Evolutionary conservation across 371 early-diverging fungal genomes (phyloP), one percentile per base, ranked within the genome.

Genomic region (Mortierella sp.): DNA sequence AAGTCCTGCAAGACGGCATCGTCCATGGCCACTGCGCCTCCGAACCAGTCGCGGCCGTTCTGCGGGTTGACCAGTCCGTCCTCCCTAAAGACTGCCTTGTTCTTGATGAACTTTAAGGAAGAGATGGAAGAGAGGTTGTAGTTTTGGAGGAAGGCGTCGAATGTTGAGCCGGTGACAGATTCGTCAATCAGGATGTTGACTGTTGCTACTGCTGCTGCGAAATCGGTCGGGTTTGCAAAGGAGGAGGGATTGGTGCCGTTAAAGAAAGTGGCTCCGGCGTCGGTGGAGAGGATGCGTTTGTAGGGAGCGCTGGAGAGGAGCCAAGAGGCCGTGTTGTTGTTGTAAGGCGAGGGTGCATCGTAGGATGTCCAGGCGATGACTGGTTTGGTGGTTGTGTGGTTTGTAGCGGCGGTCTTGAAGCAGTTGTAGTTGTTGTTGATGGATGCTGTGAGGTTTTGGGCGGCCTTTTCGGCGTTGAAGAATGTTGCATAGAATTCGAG

Each of bases 111-210:
- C 88, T 93, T 59, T 0, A 59, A 46, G 51, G 59, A 14, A 0
- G 59, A 26, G 26, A 28, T 59, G 3, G 59, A 16, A 31, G 82
- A 72, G 73, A 95, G 84, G 11, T 88, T 80, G 79, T 93, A 95
- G 81, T 91, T 90, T 24, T 77, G 81, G 69, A 93, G 80, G 72
- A 94, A 88, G 40, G 85, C 90, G 8, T 75, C 80, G 72, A 92
- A 79, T 43, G 84, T 84, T 69, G 87, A 81, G 5, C 89, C 90
- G 40, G 88, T 82, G 53, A 90, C 92, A 40, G 94, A 91, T 84
- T 96, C 95, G 84, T 95, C 95, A 77, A 96, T 92, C 50, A 95
- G 70, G 43, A 95, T 88, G 74, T 96, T 95, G 40, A 90, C 95
- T 43, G 91, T 81, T 19, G 80, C 77, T 54, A 95, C 87, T 1